Conservation (phyloP, 805 yeast genomes). For the Candida sithepensis region DNA sequence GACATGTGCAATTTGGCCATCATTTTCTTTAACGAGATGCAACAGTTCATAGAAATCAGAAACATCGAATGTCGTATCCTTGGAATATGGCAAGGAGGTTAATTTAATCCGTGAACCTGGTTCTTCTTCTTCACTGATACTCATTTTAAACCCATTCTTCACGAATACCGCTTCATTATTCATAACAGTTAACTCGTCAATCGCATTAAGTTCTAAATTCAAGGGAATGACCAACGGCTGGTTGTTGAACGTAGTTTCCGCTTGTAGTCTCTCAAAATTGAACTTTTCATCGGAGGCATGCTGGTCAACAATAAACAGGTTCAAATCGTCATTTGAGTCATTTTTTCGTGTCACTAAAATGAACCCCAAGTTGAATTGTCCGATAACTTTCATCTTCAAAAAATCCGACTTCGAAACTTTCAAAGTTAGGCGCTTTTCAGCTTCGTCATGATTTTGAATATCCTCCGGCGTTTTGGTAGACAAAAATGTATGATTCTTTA, state of each 20-base stretch:
- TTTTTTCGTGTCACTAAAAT: constrained; percentile 63
- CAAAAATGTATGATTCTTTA: background rate
- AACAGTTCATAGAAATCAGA: constrained; percentile 77
- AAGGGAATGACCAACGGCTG: constrained; percentile 69
- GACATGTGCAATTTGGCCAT: constrained; percentile 38
- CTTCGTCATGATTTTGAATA: constrained; percentile 43
- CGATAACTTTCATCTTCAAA: constrained; percentile 69
- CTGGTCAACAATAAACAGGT: constrained; percentile 88
- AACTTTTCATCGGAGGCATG: constrained; percentile 97
- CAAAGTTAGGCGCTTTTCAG: constrained; percentile 56
- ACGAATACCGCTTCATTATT: constrained; percentile 57
- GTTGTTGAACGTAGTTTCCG: constrained; percentile 51
- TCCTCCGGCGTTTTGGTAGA: constrained; percentile 32
- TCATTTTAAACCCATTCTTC: constrained; percentile 73
- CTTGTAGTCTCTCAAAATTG: constrained; percentile 74
- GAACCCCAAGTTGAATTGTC: constrained; percentile 95
- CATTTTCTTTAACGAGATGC: constrained; percentile 56
- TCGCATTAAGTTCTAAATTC: constrained; percentile 58
- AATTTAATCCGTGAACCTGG: constrained; percentile 60
- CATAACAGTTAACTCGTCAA: constrained; percentile 72
- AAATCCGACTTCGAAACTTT: constrained; percentile 74
- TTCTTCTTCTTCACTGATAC: constrained; percentile 42
- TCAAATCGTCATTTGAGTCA: constrained; percentile 34
- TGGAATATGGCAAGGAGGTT: constrained; percentile 68
- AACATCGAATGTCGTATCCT: constrained; percentile 60